phyloP scores from a whole-genome alignment of 2,329 filamentous ascomycete genomes.

The Fusarium tanahbumbuense region DNA sequence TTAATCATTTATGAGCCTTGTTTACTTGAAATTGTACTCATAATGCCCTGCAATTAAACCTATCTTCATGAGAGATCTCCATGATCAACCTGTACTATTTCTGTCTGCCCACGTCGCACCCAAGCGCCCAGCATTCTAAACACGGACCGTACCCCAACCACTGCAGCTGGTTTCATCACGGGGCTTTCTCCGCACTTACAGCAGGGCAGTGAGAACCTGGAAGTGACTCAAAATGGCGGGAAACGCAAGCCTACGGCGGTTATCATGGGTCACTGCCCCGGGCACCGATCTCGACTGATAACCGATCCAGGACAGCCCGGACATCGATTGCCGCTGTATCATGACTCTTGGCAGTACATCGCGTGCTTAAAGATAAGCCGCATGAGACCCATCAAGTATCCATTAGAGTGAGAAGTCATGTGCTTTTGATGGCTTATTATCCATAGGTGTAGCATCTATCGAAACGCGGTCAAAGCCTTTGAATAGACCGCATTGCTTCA shows the following conservation, averaged over 20 bases:
- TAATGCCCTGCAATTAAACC: not conserved
- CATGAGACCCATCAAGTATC: conserved; percentile 8
- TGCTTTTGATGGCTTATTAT: conserved; percentile 15
- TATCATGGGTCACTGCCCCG: conserved; percentile 8
- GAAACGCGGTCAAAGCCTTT: conserved; percentile 14
- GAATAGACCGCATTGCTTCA: conserved; percentile 8
- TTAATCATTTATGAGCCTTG: too few species aligned
- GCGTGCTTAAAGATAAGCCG: conserved; percentile 26
- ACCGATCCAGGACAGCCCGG: not conserved
- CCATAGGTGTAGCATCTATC: conserved; percentile 30
- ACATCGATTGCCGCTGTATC: conserved; percentile 21
- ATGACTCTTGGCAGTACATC: conserved; percentile 28
- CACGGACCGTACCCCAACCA: conserved; percentile 23
- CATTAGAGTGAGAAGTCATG: conserved; percentile 17
- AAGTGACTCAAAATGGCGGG: conserved; percentile 38
- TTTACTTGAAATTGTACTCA: not conserved
- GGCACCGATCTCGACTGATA: conserved; percentile 16
- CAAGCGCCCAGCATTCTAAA: not conserved
- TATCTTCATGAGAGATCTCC: not conserved
- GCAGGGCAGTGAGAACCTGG: conserved; percentile 17
- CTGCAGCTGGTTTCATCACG: conserved; percentile 39
- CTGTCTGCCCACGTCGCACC: not conserved
- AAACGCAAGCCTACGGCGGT: conserved; percentile 6
- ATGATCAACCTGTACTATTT: not conserved
- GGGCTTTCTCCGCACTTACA: conserved; percentile 37